These are phyloP conservation scores for Venustampulla echinocandica DNA, from an alignment of 495 filamentous ascomycete species.

Conservation along the genomic window DNA sequence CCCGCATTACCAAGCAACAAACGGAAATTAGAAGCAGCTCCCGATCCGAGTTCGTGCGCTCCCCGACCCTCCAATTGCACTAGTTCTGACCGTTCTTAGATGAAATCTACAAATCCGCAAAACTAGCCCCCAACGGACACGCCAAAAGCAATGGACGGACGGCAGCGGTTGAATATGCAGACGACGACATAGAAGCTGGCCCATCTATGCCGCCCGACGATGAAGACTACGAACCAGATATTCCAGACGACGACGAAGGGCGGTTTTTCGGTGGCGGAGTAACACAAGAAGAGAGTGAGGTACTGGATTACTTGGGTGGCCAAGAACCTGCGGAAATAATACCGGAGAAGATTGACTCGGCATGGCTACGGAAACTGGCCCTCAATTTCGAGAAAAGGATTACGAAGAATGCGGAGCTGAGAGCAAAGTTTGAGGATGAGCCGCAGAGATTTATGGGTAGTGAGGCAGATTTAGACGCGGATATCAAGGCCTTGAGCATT, in stretches of 20 bases:
- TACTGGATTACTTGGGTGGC: conserved; percentile 82
- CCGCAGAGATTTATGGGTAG: conserved; percentile 66
- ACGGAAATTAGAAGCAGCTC: conserved; percentile 64
- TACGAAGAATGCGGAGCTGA: conserved; percentile 82
- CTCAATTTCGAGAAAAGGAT: conserved; percentile 88
- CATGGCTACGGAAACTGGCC: conserved; percentile 76
- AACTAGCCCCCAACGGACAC: conserved; percentile 52
- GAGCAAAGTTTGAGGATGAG: conserved; percentile 77
- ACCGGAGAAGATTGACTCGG: conserved; percentile 68
- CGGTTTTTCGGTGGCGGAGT: conserved; percentile 94
- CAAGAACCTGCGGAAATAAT: conserved; percentile 48
- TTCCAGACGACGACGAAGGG: conserved; percentile 78
- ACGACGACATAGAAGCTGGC: conserved; percentile 56
- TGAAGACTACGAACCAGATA: conserved; percentile 48
- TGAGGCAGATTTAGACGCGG: conserved; percentile 87
- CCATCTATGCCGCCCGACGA: conserved; percentile 56
- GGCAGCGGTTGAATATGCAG: conserved; percentile 51
- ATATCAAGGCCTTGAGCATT: conserved; percentile 82
- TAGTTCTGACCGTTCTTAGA: conserved; percentile 34
- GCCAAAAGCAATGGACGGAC: conserved; percentile 52
- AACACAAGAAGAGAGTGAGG: conserved; percentile 66
- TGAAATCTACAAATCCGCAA: conserved; percentile 82
- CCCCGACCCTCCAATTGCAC: neutral
- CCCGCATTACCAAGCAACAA: conserved; percentile 49
- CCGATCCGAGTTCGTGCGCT: conserved; percentile 56